Evolutionary conservation across 2,329 filamentous ascomycete genomes (phyloP), one percentile per base, ranked within the genome.

Genomic region (Bipolaris zeicola): DNA sequence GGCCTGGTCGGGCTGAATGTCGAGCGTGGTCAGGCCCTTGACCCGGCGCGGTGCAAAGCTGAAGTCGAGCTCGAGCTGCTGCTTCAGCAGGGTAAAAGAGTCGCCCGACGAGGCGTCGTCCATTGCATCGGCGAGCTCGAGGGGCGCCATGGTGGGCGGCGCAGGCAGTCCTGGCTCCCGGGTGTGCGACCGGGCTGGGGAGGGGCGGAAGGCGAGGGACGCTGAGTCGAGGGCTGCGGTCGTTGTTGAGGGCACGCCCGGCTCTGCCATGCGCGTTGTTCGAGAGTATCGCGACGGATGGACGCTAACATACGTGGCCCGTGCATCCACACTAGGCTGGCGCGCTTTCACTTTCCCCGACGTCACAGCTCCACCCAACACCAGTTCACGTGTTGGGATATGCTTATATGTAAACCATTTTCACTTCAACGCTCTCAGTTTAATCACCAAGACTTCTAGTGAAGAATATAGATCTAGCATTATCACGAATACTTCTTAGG

Each of bases 61-160:
- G 72, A 99, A 82, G 68, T 98, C 93, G 58, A 99, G 82, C 68
- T 92, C 89, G 47, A 99, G 88, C 74, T 91, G 90, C 78, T 98
- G 94, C 77, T 92, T 89, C 52, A 91, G 83, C 55, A 98, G 80
- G 45, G 81, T 80, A 69, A 83, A 87, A 28, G 66, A 66, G 64
- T 68, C 69, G 62, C 65, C 65, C 57, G 66, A 58, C 63, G 68
- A 64, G 57, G 69, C 63, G 51, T 71, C 70, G 62, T 72, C 71
- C 63, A 57, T 55, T 47, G 60, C 57, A 39, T 67, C 68, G 57
- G 70, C 66, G 58, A 63, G 70, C 63, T 69, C 67, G 67, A 65
- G 63, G 62, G 64, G 65, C 68, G 69, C 64, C 66, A 71, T 68
- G 57, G 37, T 62, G 53, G 66, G 65, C 66, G 62, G 56, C 63